A percentile compares a stretch with the other conserved stretches of the same genome.
Evolutionary conservation across 352 stramenopile species (phyloP).

Genomic region (Globisporangium ultimum): DNA sequence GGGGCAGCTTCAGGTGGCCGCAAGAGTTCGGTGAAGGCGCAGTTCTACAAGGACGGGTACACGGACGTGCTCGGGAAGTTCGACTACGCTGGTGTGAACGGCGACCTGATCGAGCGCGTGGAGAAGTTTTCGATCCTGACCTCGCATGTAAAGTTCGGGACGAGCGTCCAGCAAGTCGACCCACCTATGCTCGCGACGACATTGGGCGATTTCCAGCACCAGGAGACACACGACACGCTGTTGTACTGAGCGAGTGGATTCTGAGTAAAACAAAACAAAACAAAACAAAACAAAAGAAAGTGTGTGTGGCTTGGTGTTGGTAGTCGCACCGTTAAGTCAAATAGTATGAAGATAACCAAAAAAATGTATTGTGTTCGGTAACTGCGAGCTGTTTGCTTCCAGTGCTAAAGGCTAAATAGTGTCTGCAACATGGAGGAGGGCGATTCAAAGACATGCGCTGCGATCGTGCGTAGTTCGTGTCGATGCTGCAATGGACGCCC

Average conservation of each 20-base stretch:
- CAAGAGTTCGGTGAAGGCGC: neutral
- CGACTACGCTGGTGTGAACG: constrained; percentile 66
- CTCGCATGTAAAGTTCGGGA: constrained; percentile 4
- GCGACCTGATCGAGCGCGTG: constrained; percentile 1
- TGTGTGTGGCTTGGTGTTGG: neutral
- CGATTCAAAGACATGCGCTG: no score
- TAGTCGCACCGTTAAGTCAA: no score
- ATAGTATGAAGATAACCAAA: no score
- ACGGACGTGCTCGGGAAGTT: constrained; percentile 75
- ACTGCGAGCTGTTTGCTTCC: no score
- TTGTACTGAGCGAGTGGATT: constrained; percentile 24
- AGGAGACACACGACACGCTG: constrained; percentile 19
- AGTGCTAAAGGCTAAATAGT: no score
- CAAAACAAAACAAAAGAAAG: neutral
- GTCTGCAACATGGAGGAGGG: no score
- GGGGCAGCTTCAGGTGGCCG: no score
- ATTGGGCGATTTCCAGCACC: constrained; percentile 6
- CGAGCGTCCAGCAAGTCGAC: constrained; percentile 9
- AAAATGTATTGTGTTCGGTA: no score
- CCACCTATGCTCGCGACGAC: constrained; percentile 13
- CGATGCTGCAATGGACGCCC: no score
- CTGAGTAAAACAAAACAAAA: no score
- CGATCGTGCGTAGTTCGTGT: no score
- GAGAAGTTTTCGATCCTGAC: constrained; percentile 7
- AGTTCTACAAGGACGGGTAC: constrained; percentile 85